Conservation (phyloP, 2,329 filamentous ascomycete genomes). For the Aureobasidium pullulans region DNA sequence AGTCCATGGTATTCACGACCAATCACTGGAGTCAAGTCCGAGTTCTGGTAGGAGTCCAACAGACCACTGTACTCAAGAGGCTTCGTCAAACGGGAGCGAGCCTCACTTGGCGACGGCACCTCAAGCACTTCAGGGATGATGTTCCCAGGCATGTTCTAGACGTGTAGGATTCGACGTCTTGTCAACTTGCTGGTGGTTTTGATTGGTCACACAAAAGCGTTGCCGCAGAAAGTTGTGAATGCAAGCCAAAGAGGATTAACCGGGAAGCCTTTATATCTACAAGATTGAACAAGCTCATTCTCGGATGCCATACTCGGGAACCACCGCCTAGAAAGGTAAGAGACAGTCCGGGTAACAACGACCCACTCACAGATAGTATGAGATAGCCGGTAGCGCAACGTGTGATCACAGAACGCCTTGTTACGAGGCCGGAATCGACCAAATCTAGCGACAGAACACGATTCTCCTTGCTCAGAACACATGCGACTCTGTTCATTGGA, state of each 20-base stretch:
- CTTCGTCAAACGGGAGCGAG: slow-evolving; percentile 8
- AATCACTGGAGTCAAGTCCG: slow-evolving; percentile 13
- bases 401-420: background rate
- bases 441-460: background rate
- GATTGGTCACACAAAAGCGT: background rate
- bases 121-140: slow-evolving; percentile 3
- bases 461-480: background rate
- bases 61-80: slow-evolving; percentile 13
- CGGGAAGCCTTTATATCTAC: slow-evolving; percentile 8
- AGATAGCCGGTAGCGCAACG: slow-evolving; percentile 4
- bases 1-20: slow-evolving; percentile 15
- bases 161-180: background rate
- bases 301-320: background rate
- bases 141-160: slow-evolving; percentile 8
- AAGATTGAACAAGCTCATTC: background rate
- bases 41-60: slow-evolving; percentile 5
- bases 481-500: slow-evolving; percentile 1
- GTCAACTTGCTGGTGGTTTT: background rate
- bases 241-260: background rate
- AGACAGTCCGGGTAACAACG: background rate
- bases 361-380: background rate
- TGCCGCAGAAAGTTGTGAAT: background rate
- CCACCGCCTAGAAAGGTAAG: background rate
- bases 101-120: background rate
- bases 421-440: background rate